Evolutionary conservation across 2,329 filamentous ascomycete genomes (phyloP), one percentile per base, ranked within the genome.

Genomic region (Elsinoe australis): DNA sequence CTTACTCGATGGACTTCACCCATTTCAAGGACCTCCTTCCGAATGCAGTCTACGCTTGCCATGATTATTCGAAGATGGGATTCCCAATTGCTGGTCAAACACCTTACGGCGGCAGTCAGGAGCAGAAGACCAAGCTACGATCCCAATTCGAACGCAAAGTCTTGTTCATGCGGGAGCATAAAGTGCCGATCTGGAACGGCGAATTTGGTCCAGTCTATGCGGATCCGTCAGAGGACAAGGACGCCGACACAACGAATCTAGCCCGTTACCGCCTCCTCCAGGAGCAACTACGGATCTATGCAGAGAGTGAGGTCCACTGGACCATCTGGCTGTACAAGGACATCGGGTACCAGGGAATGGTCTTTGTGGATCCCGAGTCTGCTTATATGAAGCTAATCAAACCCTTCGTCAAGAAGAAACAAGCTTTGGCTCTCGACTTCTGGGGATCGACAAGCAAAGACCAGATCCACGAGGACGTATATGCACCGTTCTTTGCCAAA

Each of bases 381-480:
- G 41, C 54, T 7, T 64, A 75, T 61, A 76, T 76, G 59, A 65
- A 65, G 17, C 68, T 71, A 2, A 69, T 80, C 33, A 56, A 65
- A 10, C 67, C 70, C 0, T 78, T 80, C 46, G 57, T 80, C 0
- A 68, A 71, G 39, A 80, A 79, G 64, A 80, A 81, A 58, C 66
- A 70, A 6, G 55, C 58, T 0, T 63, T 75, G 1, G 71, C 71
- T 12, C 63, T 78, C 1, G 76, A 79, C 55, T 69, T 68, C 18
- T 79, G 75, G 75, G 75, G 73, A 0, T 54, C 51, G 15, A 54
- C 56, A 2, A 54, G 56, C 31, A 39, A 50, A 4, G 51, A 36
- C 42, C 10, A 49, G 15, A 35, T 31, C 7, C 29, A 49, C 14
- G 39, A 47, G 8, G 19, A 49, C 2, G 47, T 39, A 2, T 52